A percentile compares a stretch with the other conserved stretches of the same genome.
Conservation (phyloP, 164 flowering plant genomes). For the Nymphaea colorata region DNA sequence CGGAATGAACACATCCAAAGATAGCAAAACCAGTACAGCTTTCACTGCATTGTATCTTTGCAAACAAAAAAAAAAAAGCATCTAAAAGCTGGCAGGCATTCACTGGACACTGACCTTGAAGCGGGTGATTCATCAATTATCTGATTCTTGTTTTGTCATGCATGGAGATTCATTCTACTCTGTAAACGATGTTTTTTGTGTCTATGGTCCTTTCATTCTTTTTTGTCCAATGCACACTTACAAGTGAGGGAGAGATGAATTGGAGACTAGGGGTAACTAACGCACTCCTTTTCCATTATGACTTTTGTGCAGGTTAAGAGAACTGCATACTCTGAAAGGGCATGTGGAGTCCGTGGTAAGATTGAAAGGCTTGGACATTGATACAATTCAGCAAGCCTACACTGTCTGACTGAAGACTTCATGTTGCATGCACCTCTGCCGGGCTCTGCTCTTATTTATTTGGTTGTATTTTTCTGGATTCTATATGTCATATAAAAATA, state of each 20-base stretch:
- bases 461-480: too few species aligned
- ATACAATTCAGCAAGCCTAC: conserved; percentile 79
- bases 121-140: too few species aligned
- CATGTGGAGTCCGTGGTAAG: conserved; percentile 81
- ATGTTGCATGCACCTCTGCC: neutral
- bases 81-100: too few species aligned
- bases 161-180: too few species aligned
- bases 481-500: neutral
- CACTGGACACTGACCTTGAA: too few species aligned
- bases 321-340: conserved; percentile 72
- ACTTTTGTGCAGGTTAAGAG: conserved; percentile 48
- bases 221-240: neutral
- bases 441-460: neutral
- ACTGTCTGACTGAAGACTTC: conserved; percentile 40
- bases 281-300: neutral
- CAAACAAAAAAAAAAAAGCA: too few species aligned
- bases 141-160: too few species aligned
- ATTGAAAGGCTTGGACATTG: conserved; percentile 77
- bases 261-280: neutral
- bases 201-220: too few species aligned
- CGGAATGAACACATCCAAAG: too few species aligned
- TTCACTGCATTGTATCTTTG: too few species aligned
- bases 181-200: too few species aligned
- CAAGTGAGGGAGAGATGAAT: neutral
- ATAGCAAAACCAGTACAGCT: too few species aligned